Conservation (phyloP, 495 filamentous ascomycete species). For the Aspergillus sclerotioniger region DNA sequence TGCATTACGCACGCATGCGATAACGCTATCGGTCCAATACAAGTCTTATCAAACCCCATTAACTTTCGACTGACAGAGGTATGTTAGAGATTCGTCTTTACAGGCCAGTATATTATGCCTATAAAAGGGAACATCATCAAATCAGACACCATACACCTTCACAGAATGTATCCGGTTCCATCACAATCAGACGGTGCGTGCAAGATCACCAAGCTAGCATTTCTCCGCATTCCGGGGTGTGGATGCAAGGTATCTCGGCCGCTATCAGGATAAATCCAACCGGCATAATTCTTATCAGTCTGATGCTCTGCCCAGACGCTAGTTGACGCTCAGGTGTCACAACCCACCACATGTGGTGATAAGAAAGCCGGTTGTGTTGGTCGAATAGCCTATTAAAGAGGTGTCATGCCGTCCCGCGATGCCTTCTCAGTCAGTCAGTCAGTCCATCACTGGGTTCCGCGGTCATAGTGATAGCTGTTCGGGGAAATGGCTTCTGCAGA, state of each 20-base stretch:
- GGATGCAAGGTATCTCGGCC: not conserved
- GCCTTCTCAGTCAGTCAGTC: not conserved
- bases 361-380: not conserved
- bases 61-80: not conserved
- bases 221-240: not conserved
- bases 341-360: not conserved
- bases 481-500: slow-evolving; percentile 21
- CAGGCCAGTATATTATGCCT: no score
- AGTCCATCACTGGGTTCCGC: not conserved
- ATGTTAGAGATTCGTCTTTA: no score
- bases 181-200: not conserved
- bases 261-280: not conserved
- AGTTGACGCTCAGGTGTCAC: not conserved
- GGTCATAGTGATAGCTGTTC: not conserved
- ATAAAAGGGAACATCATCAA: no score
- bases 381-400: not conserved
- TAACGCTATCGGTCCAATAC: not conserved
- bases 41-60: not conserved
- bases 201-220: not conserved
- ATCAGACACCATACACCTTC: not conserved
- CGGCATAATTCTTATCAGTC: not conserved
- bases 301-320: not conserved
- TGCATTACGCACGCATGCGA: not conserved
- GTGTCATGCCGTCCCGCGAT: not conserved
- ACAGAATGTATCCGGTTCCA: not conserved